Evolutionary conservation across 202 grass and related monocot species (phyloP).

Genomic region (Panicum hallii): DNA sequence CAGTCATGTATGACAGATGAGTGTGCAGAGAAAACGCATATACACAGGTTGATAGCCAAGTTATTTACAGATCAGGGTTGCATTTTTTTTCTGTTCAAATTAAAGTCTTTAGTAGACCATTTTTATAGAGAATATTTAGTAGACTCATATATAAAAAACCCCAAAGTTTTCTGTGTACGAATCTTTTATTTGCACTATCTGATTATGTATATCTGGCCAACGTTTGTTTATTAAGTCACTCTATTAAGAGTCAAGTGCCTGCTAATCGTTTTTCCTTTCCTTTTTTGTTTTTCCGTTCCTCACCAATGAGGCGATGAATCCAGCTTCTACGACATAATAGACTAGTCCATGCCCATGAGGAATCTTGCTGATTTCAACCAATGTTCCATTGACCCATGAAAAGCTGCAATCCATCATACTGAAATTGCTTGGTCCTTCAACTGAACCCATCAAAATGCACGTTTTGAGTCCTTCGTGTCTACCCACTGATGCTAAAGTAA

Average conservation of each 20-base stretch:
- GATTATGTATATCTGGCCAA: neutral
- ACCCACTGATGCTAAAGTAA: slow-evolving; percentile 44
- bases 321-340: neutral
- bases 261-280: neutral
- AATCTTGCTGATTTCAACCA: slow-evolving; percentile 17
- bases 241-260: neutral
- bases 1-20: slow-evolving; percentile 31
- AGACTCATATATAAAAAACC: slow-evolving; percentile 6
- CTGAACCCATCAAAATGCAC: slow-evolving; percentile 52
- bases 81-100: neutral
- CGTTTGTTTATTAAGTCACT: slow-evolving; percentile 2
- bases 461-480: slow-evolving; percentile 49
- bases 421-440: slow-evolving; percentile 53
- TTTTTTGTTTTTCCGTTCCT: neutral
- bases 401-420: slow-evolving; percentile 40
- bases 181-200: neutral
- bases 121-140: neutral
- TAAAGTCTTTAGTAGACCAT: neutral
- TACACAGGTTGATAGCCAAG: slow-evolving; percentile 16
- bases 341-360: neutral
- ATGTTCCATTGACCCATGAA: slow-evolving; percentile 25
- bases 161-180: neutral
- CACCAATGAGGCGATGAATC: neutral
- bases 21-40: neutral
- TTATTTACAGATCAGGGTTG: neutral